These are phyloP conservation scores for Dalechampia spathulata DNA, from an alignment of 441 rosid genomes.

Conservation along the genomic window DNA sequence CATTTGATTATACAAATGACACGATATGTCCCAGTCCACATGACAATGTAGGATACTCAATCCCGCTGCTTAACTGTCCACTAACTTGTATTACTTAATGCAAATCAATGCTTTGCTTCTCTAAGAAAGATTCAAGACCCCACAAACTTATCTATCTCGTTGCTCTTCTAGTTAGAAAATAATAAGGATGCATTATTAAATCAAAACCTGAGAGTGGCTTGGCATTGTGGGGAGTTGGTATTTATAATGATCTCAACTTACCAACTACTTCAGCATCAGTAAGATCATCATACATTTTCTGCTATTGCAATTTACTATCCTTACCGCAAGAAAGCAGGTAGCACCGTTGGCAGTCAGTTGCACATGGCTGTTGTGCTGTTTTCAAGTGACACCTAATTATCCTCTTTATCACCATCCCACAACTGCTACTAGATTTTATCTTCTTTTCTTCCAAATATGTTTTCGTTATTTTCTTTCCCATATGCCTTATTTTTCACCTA, in stretches of 20 bases:
- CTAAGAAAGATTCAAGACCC: no score
- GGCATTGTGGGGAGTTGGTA: slow-evolving; percentile 17
- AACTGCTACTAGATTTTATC: neutral
- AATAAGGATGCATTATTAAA: neutral
- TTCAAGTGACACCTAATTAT: neutral
- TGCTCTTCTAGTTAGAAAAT: no score
- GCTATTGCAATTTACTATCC: no score
- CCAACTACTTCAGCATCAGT: slow-evolving; percentile 5
- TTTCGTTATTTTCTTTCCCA: neutral
- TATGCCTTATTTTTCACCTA: neutral
- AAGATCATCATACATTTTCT: neutral
- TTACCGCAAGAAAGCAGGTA: neutral
- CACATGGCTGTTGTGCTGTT: neutral
- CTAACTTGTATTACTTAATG: no score
- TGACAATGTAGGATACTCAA: no score
- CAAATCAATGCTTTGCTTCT: no score
- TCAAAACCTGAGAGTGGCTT: neutral
- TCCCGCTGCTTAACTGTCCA: no score
- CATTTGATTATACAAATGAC: no score
- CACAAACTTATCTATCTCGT: no score
- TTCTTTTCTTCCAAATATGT: neutral
- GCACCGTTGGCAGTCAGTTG: neutral
- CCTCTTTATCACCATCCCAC: neutral
- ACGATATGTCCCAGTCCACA: no score
- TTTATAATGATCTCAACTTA: slow-evolving; percentile 3